Evolutionary conservation across 2,329 filamentous ascomycete genomes (phyloP).

Genomic region (Fusarium aywerte): DNA sequence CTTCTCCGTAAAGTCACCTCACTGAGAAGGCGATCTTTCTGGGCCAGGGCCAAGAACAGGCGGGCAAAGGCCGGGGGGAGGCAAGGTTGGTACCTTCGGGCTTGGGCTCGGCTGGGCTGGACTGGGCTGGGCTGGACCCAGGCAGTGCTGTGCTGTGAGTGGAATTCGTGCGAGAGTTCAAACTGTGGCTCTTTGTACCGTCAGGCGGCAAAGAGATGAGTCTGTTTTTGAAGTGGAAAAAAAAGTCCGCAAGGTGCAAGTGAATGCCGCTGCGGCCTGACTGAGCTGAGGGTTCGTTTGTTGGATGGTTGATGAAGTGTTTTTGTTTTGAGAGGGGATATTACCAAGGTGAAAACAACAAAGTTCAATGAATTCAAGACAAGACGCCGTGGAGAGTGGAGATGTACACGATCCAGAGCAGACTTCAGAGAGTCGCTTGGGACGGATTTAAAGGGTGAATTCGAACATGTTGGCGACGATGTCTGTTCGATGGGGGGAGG

Average conservation of each 20-base stretch:
- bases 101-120: slow-evolving; percentile 37
- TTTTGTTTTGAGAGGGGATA: slow-evolving; percentile 5
- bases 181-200: slow-evolving; percentile 33
- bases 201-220: slow-evolving; percentile 38
- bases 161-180: slow-evolving; percentile 29
- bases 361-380: slow-evolving; percentile 39
- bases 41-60: slow-evolving; percentile 29
- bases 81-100: slow-evolving; percentile 41
- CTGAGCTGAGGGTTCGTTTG: slow-evolving; percentile 29
- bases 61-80: slow-evolving; percentile 22
- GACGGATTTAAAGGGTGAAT: slow-evolving; percentile 61
- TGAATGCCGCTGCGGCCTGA: slow-evolving; percentile 60
- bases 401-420: slow-evolving; percentile 57
- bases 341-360: slow-evolving; percentile 42
- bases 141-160: slow-evolving; percentile 40
- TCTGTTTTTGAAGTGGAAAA: slow-evolving; percentile 19
- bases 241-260: slow-evolving; percentile 60
- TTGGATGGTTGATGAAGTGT: not conserved
- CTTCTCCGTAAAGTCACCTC: slow-evolving; percentile 41
- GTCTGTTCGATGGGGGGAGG: slow-evolving; percentile 61
- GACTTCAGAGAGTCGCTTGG: slow-evolving; percentile 66
- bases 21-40: slow-evolving; percentile 35
- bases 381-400: slow-evolving; percentile 54
- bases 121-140: slow-evolving; percentile 38
- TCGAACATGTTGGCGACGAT: slow-evolving; percentile 65